A percentile compares a stretch with the other conserved stretches of the same genome.
phyloP scores from a whole-genome alignment of 192 early-diverging fungal genomes.

The Nowakowskiella sp. region DNA sequence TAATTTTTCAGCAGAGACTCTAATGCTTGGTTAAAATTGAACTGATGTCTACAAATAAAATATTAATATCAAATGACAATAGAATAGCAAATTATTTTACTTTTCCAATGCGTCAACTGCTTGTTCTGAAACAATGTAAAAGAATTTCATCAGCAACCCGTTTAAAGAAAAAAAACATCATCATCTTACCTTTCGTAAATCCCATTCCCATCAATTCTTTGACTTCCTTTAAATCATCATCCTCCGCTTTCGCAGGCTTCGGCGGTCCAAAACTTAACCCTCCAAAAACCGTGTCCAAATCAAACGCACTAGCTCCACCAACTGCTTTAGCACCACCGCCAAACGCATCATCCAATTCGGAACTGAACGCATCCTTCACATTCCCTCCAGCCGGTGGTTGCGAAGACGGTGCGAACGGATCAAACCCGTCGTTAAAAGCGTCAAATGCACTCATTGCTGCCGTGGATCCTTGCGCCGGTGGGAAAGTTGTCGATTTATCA shows the following conservation, averaged over 20 bases:
- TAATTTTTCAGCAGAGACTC: constrained; percentile 19
- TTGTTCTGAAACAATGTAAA: constrained; percentile 13
- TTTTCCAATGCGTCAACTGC: constrained; percentile 29
- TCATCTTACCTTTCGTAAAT: constrained; percentile 31
- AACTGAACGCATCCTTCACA: not conserved
- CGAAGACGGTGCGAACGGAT: constrained; percentile 9
- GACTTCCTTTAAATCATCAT: constrained; percentile 26
- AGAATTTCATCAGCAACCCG: not conserved
- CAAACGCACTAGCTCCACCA: not conserved
- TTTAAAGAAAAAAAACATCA: not conserved
- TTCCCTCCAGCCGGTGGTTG: not conserved
- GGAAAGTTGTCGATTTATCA: not conserved
- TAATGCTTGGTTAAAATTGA: constrained; percentile 26
- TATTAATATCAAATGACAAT: not conserved
- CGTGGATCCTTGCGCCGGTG: not conserved
- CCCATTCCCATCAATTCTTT: constrained; percentile 28
- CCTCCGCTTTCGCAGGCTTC: constrained; percentile 5
- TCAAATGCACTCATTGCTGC: constrained; percentile 2
- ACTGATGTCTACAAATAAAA: constrained; percentile 12
- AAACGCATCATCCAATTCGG: constrained; percentile 20
- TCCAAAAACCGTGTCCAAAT: not conserved
- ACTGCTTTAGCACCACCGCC: constrained; percentile 9
- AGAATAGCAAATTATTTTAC: constrained; percentile 1
- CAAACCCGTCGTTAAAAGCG: constrained; percentile 5
- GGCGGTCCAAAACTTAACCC: constrained; percentile 3